Conservation (phyloP, 257 asterid genomes). For the Anisodus tanguticus region DNA sequence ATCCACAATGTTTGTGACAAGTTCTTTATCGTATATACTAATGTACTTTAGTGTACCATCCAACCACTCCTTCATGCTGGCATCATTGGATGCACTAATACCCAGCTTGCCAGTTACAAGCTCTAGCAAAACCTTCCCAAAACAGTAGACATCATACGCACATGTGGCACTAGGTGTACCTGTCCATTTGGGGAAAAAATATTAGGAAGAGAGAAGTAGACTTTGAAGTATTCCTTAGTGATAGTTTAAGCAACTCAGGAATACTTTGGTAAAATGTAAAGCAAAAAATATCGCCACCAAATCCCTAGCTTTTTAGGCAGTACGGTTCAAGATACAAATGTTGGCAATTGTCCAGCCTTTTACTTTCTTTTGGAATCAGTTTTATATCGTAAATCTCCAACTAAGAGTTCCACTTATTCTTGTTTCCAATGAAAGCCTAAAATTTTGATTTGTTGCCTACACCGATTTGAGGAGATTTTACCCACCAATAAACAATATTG, state of each 20-base stretch:
- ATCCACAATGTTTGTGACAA: constrained; percentile 82
- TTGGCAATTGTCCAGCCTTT: neutral
- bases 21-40: constrained; percentile 85
- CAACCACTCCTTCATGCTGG: constrained; percentile 67
- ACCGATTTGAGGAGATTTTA: neutral
- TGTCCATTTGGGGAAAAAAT: constrained; percentile 35
- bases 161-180: constrained; percentile 72
- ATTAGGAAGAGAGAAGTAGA: constrained; percentile 17
- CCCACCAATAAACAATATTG: neutral
- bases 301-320: neutral
- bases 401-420: neutral
- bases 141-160: constrained; percentile 87
- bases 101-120: constrained; percentile 93
- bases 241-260: neutral
- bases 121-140: constrained; percentile 91
- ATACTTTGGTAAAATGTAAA: neutral
- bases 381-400: neutral
- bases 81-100: constrained; percentile 72
- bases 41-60: constrained; percentile 71
- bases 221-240: neutral
- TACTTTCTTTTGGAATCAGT: neutral
- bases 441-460: neutral
- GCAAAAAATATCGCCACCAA: neutral
- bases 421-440: neutral
- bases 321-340: neutral